Evolutionary conservation across 2,329 filamentous ascomycete genomes (phyloP).

Genomic region (Lachnellula occidentalis): DNA sequence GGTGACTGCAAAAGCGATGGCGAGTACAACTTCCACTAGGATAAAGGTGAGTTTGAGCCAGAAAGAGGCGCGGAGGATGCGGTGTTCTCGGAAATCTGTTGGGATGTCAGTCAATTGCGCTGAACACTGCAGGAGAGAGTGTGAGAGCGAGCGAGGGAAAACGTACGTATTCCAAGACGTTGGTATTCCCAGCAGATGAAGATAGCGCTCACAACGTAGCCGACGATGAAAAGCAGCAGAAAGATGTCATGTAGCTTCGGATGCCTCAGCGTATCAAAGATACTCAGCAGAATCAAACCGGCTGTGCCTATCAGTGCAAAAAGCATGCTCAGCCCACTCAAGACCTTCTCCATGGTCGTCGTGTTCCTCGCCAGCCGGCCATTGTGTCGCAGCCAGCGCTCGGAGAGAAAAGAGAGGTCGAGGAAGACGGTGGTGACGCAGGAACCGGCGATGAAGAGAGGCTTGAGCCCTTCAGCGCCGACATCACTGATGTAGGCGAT

Average conservation of each 20-base stretch:
- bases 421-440: conserved; percentile 71
- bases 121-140: neutral
- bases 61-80: conserved; percentile 71
- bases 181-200: conserved; percentile 91
- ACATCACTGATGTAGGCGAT: conserved; percentile 72
- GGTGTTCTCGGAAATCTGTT: conserved; percentile 65
- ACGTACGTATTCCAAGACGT: conserved; percentile 66
- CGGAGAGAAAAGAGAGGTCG: conserved; percentile 71
- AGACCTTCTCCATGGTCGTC: conserved; percentile 54
- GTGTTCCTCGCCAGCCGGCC: conserved; percentile 74
- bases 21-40: conserved; percentile 68
- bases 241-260: conserved; percentile 67
- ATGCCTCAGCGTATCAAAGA: conserved; percentile 78
- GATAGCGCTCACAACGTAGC: conserved; percentile 79
- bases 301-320: conserved; percentile 69
- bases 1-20: conserved; percentile 63
- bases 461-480: conserved; percentile 58
- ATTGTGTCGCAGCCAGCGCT: conserved; percentile 79
- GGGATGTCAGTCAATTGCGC: neutral
- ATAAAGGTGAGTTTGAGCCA: conserved; percentile 85
- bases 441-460: conserved; percentile 71
- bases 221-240: conserved; percentile 75
- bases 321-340: conserved; percentile 56
- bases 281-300: conserved; percentile 75
- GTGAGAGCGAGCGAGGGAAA: neutral